Conservation (phyloP, 257 asterid species). For the Nicotiana benthamiana region DNA sequence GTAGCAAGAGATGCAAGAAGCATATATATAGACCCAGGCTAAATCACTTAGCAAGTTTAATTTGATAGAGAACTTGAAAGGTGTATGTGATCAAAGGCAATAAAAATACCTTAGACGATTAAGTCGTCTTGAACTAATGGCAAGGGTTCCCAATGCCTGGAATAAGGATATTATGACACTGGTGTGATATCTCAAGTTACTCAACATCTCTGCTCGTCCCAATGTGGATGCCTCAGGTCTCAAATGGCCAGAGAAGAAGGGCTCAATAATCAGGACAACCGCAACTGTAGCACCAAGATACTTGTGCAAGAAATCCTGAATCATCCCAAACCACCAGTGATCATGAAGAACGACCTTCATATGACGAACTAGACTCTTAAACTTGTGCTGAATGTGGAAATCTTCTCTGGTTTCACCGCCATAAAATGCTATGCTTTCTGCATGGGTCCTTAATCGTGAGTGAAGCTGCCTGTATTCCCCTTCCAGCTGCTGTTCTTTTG, state of each 20-base stretch:
- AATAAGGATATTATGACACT: conserved; percentile 91
- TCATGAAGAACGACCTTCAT: conserved; percentile 91
- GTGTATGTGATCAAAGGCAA: background rate
- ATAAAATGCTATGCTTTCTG: conserved; percentile 96
- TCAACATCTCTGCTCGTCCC: conserved; percentile 99
- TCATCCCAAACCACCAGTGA: conserved; percentile 99
- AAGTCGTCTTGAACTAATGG: conserved; percentile 89
- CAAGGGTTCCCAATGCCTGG: conserved; percentile 94
- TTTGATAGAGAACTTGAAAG: background rate
- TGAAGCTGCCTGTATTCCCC: conserved; percentile 98
- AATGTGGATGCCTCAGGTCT: conserved; percentile 90
- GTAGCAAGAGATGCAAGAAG: background rate
- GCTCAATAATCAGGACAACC: conserved; percentile 93
- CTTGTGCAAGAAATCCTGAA: conserved; percentile 91
- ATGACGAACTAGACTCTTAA: conserved; percentile 66
- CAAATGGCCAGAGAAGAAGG: conserved; percentile 86
- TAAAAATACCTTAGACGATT: conserved; percentile 84
- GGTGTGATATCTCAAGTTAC: conserved; percentile 97
- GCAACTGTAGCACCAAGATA: conserved; percentile 99
- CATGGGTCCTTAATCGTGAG: conserved; percentile 94
- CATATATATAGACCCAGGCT: background rate
- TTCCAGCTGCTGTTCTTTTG: conserved; percentile 92
- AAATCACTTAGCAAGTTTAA: background rate
- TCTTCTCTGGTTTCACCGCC: conserved; percentile 97
- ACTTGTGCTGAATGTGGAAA: conserved; percentile 80